These are phyloP conservation scores for Magnaporthiopsis poae DNA, from an alignment of 2,329 filamentous ascomycete genomes.

Conservation along the genomic window DNA sequence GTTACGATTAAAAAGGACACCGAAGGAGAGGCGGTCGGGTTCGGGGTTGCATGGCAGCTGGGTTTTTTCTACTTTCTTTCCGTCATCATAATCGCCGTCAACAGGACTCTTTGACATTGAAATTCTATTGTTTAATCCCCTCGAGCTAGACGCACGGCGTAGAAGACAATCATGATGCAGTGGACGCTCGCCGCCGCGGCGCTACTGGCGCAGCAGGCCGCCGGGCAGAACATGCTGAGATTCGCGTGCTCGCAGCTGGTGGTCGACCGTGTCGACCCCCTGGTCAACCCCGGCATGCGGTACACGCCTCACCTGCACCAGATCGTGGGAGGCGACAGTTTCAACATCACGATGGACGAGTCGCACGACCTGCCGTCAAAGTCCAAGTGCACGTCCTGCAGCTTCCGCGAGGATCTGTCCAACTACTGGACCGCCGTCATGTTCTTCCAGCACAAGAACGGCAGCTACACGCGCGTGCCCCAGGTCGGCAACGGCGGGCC, in stretches of 20 bases:
- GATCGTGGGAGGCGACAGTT: conserved; percentile 35
- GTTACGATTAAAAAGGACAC: neutral
- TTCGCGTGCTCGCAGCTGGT: conserved; percentile 39
- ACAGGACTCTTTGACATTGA: neutral
- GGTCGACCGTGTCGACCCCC: conserved; percentile 35
- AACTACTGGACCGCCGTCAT: conserved; percentile 39
- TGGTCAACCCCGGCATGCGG: conserved; percentile 34
- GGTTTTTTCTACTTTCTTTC: neutral
- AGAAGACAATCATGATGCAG: conserved; percentile 17
- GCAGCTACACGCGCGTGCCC: conserved; percentile 32
- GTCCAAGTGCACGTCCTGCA: conserved; percentile 35
- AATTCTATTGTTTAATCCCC: neutral
- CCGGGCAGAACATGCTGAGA: conserved; percentile 32
- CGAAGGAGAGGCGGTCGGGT: neutral
- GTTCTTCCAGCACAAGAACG: conserved; percentile 35
- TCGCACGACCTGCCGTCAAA: conserved; percentile 24
- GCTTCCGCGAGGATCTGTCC: conserved; percentile 33
- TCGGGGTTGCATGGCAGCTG: neutral
- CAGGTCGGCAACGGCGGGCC: conserved; percentile 35
- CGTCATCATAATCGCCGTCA: neutral
- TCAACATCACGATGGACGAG: conserved; percentile 33
- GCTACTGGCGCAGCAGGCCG: conserved; percentile 21
- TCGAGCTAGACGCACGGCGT: neutral
- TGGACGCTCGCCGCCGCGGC: conserved; percentile 18
- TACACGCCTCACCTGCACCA: conserved; percentile 38